These are phyloP conservation scores for Ophiostoma ulmi DNA, from an alignment of 2,329 filamentous ascomycete species.

Conservation along the genomic window DNA sequence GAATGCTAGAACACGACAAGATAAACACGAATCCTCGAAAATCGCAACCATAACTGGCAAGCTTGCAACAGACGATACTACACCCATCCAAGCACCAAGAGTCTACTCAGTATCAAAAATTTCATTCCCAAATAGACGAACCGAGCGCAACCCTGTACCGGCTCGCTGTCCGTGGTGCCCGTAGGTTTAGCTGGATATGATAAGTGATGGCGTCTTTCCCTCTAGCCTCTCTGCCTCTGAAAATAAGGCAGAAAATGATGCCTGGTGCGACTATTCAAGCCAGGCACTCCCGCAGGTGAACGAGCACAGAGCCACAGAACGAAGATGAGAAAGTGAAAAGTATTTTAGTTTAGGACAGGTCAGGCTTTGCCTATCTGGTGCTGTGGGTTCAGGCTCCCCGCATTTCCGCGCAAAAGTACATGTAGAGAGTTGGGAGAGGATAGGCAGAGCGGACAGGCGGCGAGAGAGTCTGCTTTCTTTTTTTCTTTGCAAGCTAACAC, in stretches of 20 bases:
- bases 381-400: constrained; percentile 19
- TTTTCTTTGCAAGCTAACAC: background rate
- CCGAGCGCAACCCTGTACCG: constrained; percentile 16
- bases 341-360: background rate
- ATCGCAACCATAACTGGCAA: background rate
- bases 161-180: constrained; percentile 13
- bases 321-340: background rate
- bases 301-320: background rate
- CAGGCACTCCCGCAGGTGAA: background rate
- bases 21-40: background rate
- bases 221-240: background rate
- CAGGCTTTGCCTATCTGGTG: background rate
- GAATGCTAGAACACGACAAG: background rate
- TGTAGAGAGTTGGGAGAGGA: background rate
- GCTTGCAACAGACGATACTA: background rate
- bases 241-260: background rate
- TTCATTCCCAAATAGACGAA: background rate
- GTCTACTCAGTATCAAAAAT: background rate
- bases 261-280: background rate
- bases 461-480: constrained; percentile 10
- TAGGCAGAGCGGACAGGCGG: background rate
- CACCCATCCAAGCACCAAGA: background rate
- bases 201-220: background rate
- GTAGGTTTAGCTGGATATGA: constrained; percentile 5
- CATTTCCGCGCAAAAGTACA: constrained; percentile 18